Percentiles rank a stretch among this genome's conserved stretches.
These are phyloP conservation scores for Ramaria sp. DNA, from an alignment of 768 basidiomycete genomes.

Conservation along the genomic window DNA sequence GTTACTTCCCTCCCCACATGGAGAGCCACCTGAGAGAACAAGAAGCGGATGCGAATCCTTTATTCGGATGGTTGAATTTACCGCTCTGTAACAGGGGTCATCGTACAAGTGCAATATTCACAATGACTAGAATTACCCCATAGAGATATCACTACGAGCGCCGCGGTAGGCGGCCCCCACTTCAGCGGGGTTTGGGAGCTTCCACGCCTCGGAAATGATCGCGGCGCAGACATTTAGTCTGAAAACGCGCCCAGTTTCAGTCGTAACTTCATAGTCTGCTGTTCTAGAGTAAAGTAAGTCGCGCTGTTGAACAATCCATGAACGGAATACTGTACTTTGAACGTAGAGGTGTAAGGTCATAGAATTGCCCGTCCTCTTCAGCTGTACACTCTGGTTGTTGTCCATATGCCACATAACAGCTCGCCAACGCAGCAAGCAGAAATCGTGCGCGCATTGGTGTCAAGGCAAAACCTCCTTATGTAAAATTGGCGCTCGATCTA, in stretches of 20 bases:
- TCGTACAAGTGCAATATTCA: neutral
- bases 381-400: conserved; percentile 52
- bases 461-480: neutral
- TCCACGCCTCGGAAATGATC: conserved; percentile 45
- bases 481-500: too few relatives aligned
- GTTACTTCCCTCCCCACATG: conserved; percentile 38
- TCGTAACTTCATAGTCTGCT: conserved; percentile 49
- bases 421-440: neutral
- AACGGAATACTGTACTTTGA: conserved; percentile 30
- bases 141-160: conserved; percentile 56
- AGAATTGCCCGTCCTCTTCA: conserved; percentile 45
- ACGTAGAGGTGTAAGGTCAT: conserved; percentile 54
- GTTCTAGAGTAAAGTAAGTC: conserved; percentile 25
- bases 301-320: neutral
- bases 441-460: neutral
- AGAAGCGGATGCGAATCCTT: conserved; percentile 44
- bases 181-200: conserved; percentile 23
- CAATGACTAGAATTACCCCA: conserved; percentile 40
- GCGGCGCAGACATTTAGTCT: conserved; percentile 56
- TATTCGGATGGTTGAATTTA: conserved; percentile 54
- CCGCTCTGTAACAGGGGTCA: conserved; percentile 26
- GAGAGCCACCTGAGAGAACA: conserved; percentile 50
- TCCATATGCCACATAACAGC: conserved; percentile 14
- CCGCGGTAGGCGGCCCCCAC: conserved; percentile 53
- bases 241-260: conserved; percentile 32